Base-by-base conservation (phyloP, 495 filamentous ascomycete genomes). In the Aspergillus coremiiformis region DNA sequence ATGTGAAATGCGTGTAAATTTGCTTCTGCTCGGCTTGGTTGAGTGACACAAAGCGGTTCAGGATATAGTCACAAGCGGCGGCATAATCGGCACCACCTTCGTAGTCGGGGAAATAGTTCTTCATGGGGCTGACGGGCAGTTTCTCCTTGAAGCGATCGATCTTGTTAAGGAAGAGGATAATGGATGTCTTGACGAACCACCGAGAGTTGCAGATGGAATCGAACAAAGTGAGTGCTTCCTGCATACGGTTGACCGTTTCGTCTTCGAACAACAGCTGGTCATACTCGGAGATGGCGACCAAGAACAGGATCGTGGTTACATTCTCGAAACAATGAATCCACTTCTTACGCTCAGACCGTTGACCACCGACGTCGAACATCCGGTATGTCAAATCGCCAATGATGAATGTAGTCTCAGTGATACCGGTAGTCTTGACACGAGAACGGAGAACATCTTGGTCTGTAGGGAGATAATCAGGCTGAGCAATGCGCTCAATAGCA, bases 291-390 rank as follows among this genome's bases (percentile, higher is more conserved):
- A 98, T 98, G 68, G 93, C 93, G 51, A 97, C 93, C 51, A 98
- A 73, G 84, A 98, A 98, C 30, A 98, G 86, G 60, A 98, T 95
- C 15, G 93, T 95, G 41, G 92, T 96, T 64, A 98, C 93, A 62
- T 98, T 97, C 76, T 98, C 93, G 75, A 98, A 98, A 78, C 92
- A 95, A 77, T 99, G 93, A 53, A 99, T 99, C 93, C 93, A 99
- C 85, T 99, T 99, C 86, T 99, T 99, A 58, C 93, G 87, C 72
- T 99, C 93, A 1, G 94, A 97, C 60, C 93, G 86, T 73, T 97
- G 93, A 62, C 93, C 93, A 78, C 93, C 93, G 27, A 99, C 93
- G 68, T 99, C 93, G 75, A 97, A 97, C 93, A 99, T 99, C 50
- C 94, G 84, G 75, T 96, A 99, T 26, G 90, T 97, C 63, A 99